Percentiles rank a stretch among this genome's conserved stretches.
Evolutionary conservation across 495 filamentous ascomycete genomes (phyloP).

Genomic region (Penicillium cosmopolitanum): DNA sequence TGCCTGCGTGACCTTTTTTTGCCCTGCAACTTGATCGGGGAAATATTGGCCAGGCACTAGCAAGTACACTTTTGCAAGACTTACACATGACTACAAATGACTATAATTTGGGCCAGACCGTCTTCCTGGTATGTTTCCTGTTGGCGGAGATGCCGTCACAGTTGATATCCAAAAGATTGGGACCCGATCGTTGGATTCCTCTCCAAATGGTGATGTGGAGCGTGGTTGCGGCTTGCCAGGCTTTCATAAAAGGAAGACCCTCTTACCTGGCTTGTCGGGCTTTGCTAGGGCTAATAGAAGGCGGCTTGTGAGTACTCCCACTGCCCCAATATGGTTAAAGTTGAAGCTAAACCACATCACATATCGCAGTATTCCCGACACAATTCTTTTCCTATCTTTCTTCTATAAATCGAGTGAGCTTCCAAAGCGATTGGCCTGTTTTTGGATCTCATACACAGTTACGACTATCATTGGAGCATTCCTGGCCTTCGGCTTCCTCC

Average conservation of each 20-base stretch:
- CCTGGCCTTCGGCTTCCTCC: constrained; percentile 53
- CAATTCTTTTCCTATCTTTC: constrained; percentile 68
- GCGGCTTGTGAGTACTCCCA: constrained; percentile 50
- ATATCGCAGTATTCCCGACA: constrained; percentile 15
- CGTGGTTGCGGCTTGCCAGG: constrained; percentile 31
- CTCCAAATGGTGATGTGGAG: constrained; percentile 38
- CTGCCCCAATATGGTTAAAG: background rate
- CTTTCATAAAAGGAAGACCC: constrained; percentile 43
- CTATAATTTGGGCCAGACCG: constrained; percentile 30
- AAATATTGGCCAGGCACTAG: constrained; percentile 42
- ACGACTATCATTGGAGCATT: constrained; percentile 51
- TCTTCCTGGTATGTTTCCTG: constrained; percentile 15
- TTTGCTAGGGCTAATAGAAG: constrained; percentile 63
- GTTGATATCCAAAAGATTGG: constrained; percentile 16
- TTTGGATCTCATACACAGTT: constrained; percentile 63
- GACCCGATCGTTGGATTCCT: constrained; percentile 34
- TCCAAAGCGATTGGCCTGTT: constrained; percentile 61
- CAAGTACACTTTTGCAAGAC: constrained; percentile 58
- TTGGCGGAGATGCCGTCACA: constrained; percentile 38
- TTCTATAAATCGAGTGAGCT: constrained; percentile 71
- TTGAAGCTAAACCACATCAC: background rate
- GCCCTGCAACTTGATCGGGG: constrained; percentile 68
- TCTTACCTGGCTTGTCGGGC: constrained; percentile 66
- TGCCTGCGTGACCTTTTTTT: constrained; percentile 75
- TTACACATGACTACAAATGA: constrained; percentile 55